phyloP scores from a whole-genome alignment of 208 protist genomes.

The Wallacemonas sp. region DNA sequence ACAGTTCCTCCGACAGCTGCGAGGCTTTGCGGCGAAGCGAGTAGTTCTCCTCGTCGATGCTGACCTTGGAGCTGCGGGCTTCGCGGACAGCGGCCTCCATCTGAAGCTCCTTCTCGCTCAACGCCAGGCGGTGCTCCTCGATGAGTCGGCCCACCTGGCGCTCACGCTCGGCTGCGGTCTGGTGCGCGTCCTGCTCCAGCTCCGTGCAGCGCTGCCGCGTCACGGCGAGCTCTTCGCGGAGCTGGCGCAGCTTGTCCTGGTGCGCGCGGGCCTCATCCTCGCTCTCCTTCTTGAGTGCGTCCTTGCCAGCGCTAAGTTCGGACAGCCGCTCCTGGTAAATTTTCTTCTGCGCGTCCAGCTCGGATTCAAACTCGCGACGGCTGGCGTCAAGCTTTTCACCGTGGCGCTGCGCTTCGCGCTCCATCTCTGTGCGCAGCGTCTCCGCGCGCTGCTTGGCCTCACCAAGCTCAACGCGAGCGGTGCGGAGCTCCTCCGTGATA shows the following conservation, averaged over 20 bases:
- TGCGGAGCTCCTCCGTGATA: slow-evolving; percentile 21
- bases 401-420: slow-evolving; percentile 54
- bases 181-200: slow-evolving; percentile 58
- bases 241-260: slow-evolving; percentile 45
- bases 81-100: slow-evolving; percentile 69
- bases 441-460: slow-evolving; percentile 17
- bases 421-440: slow-evolving; percentile 33
- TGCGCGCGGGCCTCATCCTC: slow-evolving; percentile 38
- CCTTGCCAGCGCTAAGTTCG: slow-evolving; percentile 45
- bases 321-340: slow-evolving; percentile 55
- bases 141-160: slow-evolving; percentile 59
- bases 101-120: slow-evolving; percentile 71
- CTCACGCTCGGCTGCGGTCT: slow-evolving; percentile 37
- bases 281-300: slow-evolving; percentile 32
- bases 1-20: slow-evolving; percentile 66
- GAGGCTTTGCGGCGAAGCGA: slow-evolving; percentile 67
- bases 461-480: slow-evolving; percentile 19
- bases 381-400: slow-evolving; percentile 41
- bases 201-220: slow-evolving; percentile 42
- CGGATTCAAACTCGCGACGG: slow-evolving; percentile 17
- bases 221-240: slow-evolving; percentile 53
- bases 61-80: slow-evolving; percentile 51
- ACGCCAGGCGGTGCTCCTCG: slow-evolving; percentile 75
- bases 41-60: slow-evolving; percentile 76
- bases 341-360: slow-evolving; percentile 41